Conservation (phyloP, 129 eudicot genomes). For the Centella asiatica region DNA sequence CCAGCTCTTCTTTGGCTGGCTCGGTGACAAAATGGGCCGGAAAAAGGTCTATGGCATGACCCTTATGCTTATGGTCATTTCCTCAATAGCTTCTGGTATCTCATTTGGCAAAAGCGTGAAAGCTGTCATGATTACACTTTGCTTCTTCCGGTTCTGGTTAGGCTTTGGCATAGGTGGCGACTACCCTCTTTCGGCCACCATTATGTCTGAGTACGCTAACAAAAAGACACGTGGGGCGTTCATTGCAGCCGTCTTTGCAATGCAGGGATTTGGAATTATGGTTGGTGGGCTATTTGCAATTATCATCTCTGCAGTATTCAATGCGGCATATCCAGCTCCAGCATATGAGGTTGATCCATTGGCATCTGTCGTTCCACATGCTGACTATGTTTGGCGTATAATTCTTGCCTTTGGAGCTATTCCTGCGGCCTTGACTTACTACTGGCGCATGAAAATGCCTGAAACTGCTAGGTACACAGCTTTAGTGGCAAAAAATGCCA, state of each 20-base stretch:
- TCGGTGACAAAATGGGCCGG: conserved; percentile 57
- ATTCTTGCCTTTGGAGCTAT: conserved; percentile 49
- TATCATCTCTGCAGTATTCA: conserved; percentile 28
- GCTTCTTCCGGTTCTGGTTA: conserved; percentile 57
- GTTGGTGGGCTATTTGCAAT: conserved; percentile 36
- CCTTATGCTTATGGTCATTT: conserved; percentile 33
- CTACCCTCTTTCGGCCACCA: conserved; percentile 54
- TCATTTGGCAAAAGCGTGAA: conserved; percentile 24
- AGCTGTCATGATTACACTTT: conserved; percentile 39
- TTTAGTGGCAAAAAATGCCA: conserved; percentile 40
- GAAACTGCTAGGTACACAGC: conserved; percentile 61
- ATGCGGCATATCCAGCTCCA: conserved; percentile 19
- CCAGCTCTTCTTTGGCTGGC: conserved; percentile 60
- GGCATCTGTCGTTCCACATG: conserved; percentile 34
- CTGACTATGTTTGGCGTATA: conserved; percentile 46
- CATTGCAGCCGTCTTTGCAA: conserved; percentile 55
- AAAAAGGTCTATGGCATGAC: conserved; percentile 53
- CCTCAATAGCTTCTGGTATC: conserved; percentile 42
- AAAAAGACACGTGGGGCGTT: conserved; percentile 52
- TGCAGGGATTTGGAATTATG: conserved; percentile 57
- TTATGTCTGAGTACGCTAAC: conserved; percentile 52
- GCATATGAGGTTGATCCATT: conserved; percentile 11
- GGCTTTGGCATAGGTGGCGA: conserved; percentile 61
- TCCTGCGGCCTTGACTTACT: conserved; percentile 41
- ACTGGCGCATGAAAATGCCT: conserved; percentile 53